Evolutionary conservation across 2,329 filamentous ascomycete genomes (phyloP).

Genomic region (Metarhizium humberi): DNA sequence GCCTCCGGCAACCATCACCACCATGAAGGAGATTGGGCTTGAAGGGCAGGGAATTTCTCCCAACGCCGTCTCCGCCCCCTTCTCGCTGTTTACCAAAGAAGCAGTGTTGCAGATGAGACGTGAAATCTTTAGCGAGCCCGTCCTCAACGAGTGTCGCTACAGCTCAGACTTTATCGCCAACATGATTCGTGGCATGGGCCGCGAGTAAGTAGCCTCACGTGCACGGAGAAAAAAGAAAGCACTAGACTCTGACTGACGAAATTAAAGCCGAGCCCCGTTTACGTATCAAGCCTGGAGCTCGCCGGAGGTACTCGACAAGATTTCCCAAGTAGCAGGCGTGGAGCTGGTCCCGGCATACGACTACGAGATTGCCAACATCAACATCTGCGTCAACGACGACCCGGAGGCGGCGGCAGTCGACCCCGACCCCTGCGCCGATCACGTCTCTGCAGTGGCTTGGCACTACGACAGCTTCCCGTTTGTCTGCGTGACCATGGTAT

Average conservation of each 20-base stretch:
- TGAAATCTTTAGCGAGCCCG: constrained; percentile 50
- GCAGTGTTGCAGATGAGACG: constrained; percentile 52
- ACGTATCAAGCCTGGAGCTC: constrained; percentile 42
- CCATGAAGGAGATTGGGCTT: constrained; percentile 54
- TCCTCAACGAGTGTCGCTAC: constrained; percentile 46
- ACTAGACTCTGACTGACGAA: too few relatives aligned
- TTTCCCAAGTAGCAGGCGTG: constrained; percentile 44
- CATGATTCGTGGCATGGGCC: constrained; percentile 39
- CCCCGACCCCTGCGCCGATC: constrained; percentile 27
- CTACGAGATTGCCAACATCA: constrained; percentile 46
- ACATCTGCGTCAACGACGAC: constrained; percentile 35
- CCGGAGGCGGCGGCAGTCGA: background rate
- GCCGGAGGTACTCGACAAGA: constrained; percentile 31
- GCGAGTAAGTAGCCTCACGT: constrained; percentile 19
- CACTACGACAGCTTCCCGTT: constrained; percentile 58
- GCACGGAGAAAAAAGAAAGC: too few relatives aligned
- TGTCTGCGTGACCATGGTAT: constrained; percentile 61
- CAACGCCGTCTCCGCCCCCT: constrained; percentile 55
- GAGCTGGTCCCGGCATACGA: constrained; percentile 45
- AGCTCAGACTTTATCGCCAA: constrained; percentile 38
- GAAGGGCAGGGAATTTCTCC: constrained; percentile 49
- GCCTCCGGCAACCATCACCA: constrained; percentile 39
- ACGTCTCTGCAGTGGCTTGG: constrained; percentile 50
- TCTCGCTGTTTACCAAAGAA: constrained; percentile 51
- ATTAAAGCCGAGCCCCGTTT: constrained; percentile 45